phyloP scores from a whole-genome alignment of 768 basidiomycete genomes.

The Hydnomerulius pinastri region DNA sequence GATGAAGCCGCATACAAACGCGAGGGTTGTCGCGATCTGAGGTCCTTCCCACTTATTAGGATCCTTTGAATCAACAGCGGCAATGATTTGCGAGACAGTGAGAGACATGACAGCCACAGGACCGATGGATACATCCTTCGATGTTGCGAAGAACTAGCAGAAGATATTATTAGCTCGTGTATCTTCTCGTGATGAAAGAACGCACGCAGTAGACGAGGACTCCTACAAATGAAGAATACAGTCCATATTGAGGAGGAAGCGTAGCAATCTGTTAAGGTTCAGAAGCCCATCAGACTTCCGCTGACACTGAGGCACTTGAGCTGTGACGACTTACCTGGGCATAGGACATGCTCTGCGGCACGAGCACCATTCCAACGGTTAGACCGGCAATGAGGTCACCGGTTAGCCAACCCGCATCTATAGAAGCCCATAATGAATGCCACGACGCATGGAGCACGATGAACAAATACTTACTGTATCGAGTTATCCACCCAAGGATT shows the following conservation, averaged over 20 bases:
- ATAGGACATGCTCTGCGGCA: slow-evolving; percentile 94
- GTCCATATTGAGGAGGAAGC: slow-evolving; percentile 83
- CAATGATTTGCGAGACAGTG: slow-evolving; percentile 80
- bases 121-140: slow-evolving; percentile 99
- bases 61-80: slow-evolving; percentile 53
- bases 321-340: slow-evolving; percentile 51
- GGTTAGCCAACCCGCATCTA: slow-evolving; percentile 76
- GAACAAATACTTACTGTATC: slow-evolving; percentile 67
- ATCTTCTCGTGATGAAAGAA: neutral
- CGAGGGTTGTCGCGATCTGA: slow-evolving; percentile 80
- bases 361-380: slow-evolving; percentile 93
- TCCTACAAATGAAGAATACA: slow-evolving; percentile 93
- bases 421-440: neutral
- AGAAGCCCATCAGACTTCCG: neutral
- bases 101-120: slow-evolving; percentile 99
- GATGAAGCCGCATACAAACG: slow-evolving; percentile 89
- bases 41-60: slow-evolving; percentile 64
- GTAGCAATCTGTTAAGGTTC: slow-evolving; percentile 73
- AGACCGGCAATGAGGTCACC: slow-evolving; percentile 90
- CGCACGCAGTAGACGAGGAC: slow-evolving; percentile 81
- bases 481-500: slow-evolving; percentile 78
- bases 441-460: neutral
- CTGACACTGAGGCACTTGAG: neutral
- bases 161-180: neutral
- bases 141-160: slow-evolving; percentile 87